Base-by-base conservation (phyloP, 1,139 yeast genomes). In the Suhomyces coccinellae region DNA sequence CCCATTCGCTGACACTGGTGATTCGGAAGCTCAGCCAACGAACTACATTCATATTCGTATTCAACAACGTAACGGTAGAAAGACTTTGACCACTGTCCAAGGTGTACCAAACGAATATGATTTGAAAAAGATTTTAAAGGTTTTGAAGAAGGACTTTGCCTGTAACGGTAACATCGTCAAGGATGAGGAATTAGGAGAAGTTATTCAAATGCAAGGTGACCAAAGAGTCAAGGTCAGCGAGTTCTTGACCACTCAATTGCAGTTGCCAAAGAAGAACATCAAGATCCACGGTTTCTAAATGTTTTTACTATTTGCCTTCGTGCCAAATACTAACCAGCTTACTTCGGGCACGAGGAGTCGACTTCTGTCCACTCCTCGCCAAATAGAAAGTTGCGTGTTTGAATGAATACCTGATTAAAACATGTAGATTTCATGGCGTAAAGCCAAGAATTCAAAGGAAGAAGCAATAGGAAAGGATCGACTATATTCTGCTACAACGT, bases 1-100 rank as follows among this genome's bases (percentile, higher is more conserved):
- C 77, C 99, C 99, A 58, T 93, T 93, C 85, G 97, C 98, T 84
- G 99, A 93, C 74, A 91, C 97, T 74, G 98, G 97, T 80, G 98
- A 93, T 83, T 95, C 95, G 76, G 97, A 91, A 72, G 87, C 95
- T 61, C 95, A 91, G 76, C 87, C 96, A 65, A 85, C 96, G 52
- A 90, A 88, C 77, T 89, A 90, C 76, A 88, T 93, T 70, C 99
- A 91, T 74, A 90, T 93, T 69, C 95, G 99, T 82, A 91, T 95
- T 69, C 99, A 93, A 76, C 99, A 93, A 78, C 95, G 99, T 82
- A 93, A 93, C 79, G 99, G 99, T 70, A 91, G 99, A 77, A 93
- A 93, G 77, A 93, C 99, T 56, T 83, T 93, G 70, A 93, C 99
- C 57, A 93, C 99, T 35, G 98, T 93, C 52, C 98, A 93, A 77